Base-by-base conservation (phyloP, 495 filamentous ascomycete genomes). In the Oleoguttula mirabilis region DNA sequence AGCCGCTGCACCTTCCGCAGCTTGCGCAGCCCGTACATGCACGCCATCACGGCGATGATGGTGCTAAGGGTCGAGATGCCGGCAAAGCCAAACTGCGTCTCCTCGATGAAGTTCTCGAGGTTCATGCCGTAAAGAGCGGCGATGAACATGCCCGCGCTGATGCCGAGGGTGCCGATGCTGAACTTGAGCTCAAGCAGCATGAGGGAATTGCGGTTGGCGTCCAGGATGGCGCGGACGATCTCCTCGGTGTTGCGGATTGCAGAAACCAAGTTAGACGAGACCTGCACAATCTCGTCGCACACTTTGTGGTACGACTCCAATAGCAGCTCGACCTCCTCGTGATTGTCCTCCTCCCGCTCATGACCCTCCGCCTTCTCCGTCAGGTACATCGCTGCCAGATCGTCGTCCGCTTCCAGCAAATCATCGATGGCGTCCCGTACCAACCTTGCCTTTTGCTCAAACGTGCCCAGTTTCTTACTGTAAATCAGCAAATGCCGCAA, bases 81-180 rank as follows among this genome's bases (percentile, higher is more conserved):
- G 21, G 69, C 66, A 60, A 98, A 95, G 8, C 88, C 90, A 55
- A 87, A 68, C 60, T 85, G 77, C n/a, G 83, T 84, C 61, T 96
- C 90, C 66, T 98, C 90, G 49, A 96, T 80, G 61, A 96, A 98
- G 62, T 96, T 96, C 57, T 94, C 92, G 48, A 98, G 68, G 64
- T 98, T 98, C 88, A 95, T 95, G 52, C 90, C 90, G 68, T 96
- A 96, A 10, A 96, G 77, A n/a, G 84, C 86, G 21, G 90, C 90
- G 56, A 94, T 74, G 55, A 96, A 86, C 36, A 92, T 93, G 22
- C 90, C 90, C 51, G 85, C 80, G 42, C 83, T 88, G 22, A 98
- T 75, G 2, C 86, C 86, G 8, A 98, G 73, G 2, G 90, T 96
- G 28, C 85, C 84, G 44, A 98, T 88, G 55, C 81, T 88, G 66